Percentiles rank a stretch among this genome's conserved stretches.
Evolutionary conservation across 371 early-diverging fungal species (phyloP).

Genomic region (Mycotypha africana): DNA sequence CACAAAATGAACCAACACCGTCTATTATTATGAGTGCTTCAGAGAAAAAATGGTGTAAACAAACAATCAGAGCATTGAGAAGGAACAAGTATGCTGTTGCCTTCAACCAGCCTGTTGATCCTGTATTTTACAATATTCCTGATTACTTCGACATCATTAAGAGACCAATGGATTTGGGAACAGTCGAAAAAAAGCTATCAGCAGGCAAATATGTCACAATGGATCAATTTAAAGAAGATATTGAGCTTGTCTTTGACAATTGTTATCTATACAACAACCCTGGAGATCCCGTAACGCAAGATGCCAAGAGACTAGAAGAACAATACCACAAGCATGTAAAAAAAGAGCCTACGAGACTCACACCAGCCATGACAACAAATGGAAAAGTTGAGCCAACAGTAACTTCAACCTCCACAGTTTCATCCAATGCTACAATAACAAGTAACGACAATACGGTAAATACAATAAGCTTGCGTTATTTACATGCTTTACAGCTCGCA

Average conservation of each 20-base stretch:
- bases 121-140: slow-evolving; percentile 34
- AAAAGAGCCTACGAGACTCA: slow-evolving; percentile 17
- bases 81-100: slow-evolving; percentile 63
- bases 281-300: slow-evolving; percentile 67
- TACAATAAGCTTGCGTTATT: too few species aligned
- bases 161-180: slow-evolving; percentile 97
- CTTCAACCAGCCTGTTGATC: slow-evolving; percentile 65
- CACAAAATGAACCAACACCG: neutral
- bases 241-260: slow-evolving; percentile 48
- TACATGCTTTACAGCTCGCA: too few species aligned
- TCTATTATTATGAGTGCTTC: slow-evolving; percentile 8
- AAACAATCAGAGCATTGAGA: slow-evolving; percentile 53
- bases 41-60: slow-evolving; percentile 17
- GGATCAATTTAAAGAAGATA: slow-evolving; percentile 40
- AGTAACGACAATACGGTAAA: too few species aligned
- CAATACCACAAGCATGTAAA: slow-evolving; percentile 34
- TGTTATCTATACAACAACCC: slow-evolving; percentile 71
- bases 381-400: too few species aligned
- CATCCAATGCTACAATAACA: too few species aligned
- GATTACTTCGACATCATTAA: slow-evolving; percentile 87
- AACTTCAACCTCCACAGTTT: too few species aligned
- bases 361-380: too few species aligned
- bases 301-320: slow-evolving; percentile 55
- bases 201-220: slow-evolving; percentile 35
- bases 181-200: slow-evolving; percentile 72